These are phyloP conservation scores for Dictyostelium brefeldianum DNA, from an alignment of 78 protist species.

Conservation along the genomic window DNA sequence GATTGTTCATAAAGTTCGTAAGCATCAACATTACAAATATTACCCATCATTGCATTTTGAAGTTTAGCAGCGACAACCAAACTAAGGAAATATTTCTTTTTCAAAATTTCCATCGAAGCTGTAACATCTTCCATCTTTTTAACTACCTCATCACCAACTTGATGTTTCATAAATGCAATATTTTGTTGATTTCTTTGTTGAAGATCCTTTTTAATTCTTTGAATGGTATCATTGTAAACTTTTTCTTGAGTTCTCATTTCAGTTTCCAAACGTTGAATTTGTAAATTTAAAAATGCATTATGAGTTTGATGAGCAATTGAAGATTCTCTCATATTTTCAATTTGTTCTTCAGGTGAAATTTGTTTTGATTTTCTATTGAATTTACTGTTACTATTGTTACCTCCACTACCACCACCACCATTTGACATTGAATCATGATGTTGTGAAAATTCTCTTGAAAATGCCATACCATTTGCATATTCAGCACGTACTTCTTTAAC, in stretches of 20 bases:
- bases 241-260: constrained; percentile 75
- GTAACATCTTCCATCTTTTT: constrained; percentile 35
- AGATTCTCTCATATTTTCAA: constrained; percentile 62
- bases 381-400: background rate
- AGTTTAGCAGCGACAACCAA: constrained; percentile 70
- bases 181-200: constrained; percentile 77
- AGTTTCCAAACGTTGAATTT: constrained; percentile 59
- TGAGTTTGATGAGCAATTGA: constrained; percentile 82
- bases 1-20: constrained; percentile 67
- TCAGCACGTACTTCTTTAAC: constrained; percentile 75
- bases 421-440: background rate
- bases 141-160: constrained; percentile 57
- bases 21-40: constrained; percentile 75
- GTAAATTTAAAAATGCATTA: constrained; percentile 59
- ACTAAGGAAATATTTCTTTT: constrained; percentile 75
- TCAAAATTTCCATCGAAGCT: constrained; percentile 1
- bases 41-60: constrained; percentile 70
- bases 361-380: constrained; percentile 35
- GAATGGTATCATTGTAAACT: constrained; percentile 68
- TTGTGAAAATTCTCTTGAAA: constrained; percentile 51
- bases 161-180: constrained; percentile 75
- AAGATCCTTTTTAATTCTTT: constrained; percentile 64
- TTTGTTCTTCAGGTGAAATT: constrained; percentile 61
- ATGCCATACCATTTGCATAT: constrained; percentile 73
- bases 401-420: background rate